Conservation (phyloP, 106 monocot genomes). For the Dioscorea dumetorum region DNA sequence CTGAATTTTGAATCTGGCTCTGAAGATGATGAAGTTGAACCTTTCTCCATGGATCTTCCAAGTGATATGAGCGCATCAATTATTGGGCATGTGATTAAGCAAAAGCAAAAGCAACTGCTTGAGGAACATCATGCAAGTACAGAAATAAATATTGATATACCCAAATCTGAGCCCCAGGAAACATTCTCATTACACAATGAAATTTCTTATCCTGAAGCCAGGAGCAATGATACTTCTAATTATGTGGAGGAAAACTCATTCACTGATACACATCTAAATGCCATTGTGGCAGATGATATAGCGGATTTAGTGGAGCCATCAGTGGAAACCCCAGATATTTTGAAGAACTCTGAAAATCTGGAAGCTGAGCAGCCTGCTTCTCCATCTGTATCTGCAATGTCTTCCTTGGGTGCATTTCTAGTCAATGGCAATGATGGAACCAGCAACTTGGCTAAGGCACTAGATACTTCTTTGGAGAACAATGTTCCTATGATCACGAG, state of each 20-base stretch:
- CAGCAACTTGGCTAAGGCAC: neutral
- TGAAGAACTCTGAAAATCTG: neutral
- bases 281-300: slow-evolving; percentile 4
- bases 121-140: neutral
- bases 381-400: slow-evolving; percentile 3
- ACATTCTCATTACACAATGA: slow-evolving; percentile 3
- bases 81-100: slow-evolving; percentile 16
- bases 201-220: slow-evolving; percentile 4
- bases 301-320: slow-evolving; percentile 1
- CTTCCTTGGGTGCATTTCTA: slow-evolving; percentile 1
- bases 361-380: slow-evolving; percentile 5
- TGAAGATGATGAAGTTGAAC: slow-evolving; percentile 14
- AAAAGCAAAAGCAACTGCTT: slow-evolving; percentile 11
- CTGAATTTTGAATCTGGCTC: slow-evolving; percentile 44
- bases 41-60: slow-evolving; percentile 8
- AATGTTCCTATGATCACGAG: neutral
- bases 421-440: neutral
- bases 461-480: slow-evolving; percentile 6
- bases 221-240: slow-evolving; percentile 8
- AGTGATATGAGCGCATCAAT: slow-evolving; percentile 11
- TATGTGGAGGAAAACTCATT: neutral
- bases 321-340: neutral
- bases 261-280: neutral
- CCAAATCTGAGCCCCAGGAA: slow-evolving; percentile 4
- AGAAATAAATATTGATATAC: slow-evolving; percentile 5